Conservation (phyloP, 176 grass and related monocot genomes). For the Alopecurus myosuroides region DNA sequence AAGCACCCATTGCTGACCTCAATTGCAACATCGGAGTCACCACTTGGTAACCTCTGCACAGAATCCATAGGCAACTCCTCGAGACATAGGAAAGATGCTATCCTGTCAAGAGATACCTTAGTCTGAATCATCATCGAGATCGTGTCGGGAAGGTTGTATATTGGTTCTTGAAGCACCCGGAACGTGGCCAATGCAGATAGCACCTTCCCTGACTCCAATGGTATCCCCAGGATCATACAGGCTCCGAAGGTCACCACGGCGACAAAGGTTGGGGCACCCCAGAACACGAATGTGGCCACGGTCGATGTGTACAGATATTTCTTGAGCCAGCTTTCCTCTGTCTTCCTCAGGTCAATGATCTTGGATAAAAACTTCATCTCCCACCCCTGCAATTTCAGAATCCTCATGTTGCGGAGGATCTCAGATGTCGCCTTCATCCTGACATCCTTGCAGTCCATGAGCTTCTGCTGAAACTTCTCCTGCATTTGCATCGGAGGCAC, state of each 20-base stretch:
- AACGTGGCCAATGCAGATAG: conserved; percentile 44
- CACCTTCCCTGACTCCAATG: conserved; percentile 46
- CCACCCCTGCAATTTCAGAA: conserved; percentile 83
- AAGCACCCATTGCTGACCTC: conserved; percentile 37
- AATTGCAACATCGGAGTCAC: conserved; percentile 39
- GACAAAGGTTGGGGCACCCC: conserved; percentile 61
- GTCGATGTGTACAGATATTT: conserved; percentile 51
- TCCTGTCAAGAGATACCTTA: conserved; percentile 50
- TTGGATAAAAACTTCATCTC: conserved; percentile 92
- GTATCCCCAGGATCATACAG: conserved; percentile 40
- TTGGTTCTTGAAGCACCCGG: conserved; percentile 40
- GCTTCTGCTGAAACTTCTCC: conserved; percentile 62
- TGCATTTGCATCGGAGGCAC: conserved; percentile 54
- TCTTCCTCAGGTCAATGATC: conserved; percentile 64
- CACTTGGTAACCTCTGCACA: conserved; percentile 32
- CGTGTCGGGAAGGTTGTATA: conserved; percentile 42
- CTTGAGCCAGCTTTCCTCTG: conserved; percentile 59
- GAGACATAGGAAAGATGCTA: conserved; percentile 40
- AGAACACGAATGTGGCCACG: conserved; percentile 42
- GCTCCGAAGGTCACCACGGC: conserved; percentile 66
- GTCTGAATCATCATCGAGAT: conserved; percentile 49
- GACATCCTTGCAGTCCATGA: conserved; percentile 75
- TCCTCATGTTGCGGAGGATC: conserved; percentile 84
- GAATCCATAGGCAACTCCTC: conserved; percentile 37
- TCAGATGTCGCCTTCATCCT: conserved; percentile 84